phyloP scores from a whole-genome alignment of 768 basidiomycete species.

The Leccinum pellstonianum region DNA sequence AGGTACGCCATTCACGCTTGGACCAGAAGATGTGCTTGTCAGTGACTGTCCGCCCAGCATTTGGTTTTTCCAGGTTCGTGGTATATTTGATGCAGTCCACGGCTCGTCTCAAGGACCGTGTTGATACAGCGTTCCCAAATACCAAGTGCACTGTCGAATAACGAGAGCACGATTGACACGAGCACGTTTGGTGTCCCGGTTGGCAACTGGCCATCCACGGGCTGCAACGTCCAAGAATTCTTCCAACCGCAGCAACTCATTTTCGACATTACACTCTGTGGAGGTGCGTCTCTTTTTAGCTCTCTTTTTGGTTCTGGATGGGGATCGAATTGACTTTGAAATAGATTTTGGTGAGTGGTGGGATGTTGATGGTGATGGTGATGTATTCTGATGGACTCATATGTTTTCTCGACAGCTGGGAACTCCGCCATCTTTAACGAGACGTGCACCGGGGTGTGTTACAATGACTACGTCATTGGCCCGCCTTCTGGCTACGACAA shows the following conservation, averaged over 20 bases:
- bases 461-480: slow-evolving; percentile 68
- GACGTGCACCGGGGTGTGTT: slow-evolving; percentile 67
- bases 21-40: not conserved
- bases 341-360: slow-evolving; percentile 34
- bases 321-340: slow-evolving; percentile 18
- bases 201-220: slow-evolving; percentile 61
- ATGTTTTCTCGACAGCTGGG: slow-evolving; percentile 43
- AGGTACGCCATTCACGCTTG: slow-evolving; percentile 43
- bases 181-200: slow-evolving; percentile 62
- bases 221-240: slow-evolving; percentile 52
- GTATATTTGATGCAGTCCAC: not conserved
- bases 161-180: slow-evolving; percentile 53
- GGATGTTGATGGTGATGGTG: not conserved
- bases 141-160: slow-evolving; percentile 46
- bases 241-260: slow-evolving; percentile 67
- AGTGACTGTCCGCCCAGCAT: slow-evolving; percentile 16
- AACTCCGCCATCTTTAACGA: slow-evolving; percentile 48
- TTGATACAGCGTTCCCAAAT: slow-evolving; percentile 37
- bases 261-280: slow-evolving; percentile 73
- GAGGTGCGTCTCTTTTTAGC: slow-evolving; percentile 39
- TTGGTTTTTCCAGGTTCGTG: slow-evolving; percentile 33
- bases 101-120: not conserved
- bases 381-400: slow-evolving; percentile 7
- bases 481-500: slow-evolving; percentile 57
- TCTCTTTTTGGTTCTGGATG: not conserved